These are phyloP conservation scores for Inga laurina DNA, from an alignment of 306 rosid species.

Conservation along the genomic window DNA sequence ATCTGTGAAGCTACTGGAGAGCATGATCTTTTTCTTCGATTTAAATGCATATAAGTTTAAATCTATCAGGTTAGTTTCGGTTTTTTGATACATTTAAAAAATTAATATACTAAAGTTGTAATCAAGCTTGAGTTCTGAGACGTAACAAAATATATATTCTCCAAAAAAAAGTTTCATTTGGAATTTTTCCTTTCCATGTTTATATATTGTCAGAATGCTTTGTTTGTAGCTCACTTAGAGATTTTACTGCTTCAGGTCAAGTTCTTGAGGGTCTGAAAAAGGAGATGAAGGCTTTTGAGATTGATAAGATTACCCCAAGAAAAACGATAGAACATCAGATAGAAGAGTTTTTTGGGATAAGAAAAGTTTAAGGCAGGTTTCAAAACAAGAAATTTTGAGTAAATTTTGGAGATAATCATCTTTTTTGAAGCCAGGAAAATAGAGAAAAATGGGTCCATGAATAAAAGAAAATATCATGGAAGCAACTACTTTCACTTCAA, in stretches of 20 bases:
- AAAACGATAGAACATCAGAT: slow-evolving; percentile 65
- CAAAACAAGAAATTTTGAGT: neutral
- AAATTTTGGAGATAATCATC: neutral
- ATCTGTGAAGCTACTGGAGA: slow-evolving; percentile 64
- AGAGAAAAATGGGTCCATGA: neutral
- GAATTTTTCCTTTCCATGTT: neutral
- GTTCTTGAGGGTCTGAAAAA: slow-evolving; percentile 53
- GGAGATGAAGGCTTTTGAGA: slow-evolving; percentile 73
- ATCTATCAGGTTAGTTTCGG: slow-evolving; percentile 51
- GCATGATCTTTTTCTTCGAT: slow-evolving; percentile 66
- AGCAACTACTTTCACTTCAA: neutral
- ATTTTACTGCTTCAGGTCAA: slow-evolving; percentile 7
- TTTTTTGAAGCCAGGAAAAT: neutral
- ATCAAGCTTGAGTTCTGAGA: neutral
- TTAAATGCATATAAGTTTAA: slow-evolving; percentile 59
- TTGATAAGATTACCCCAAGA: slow-evolving; percentile 70
- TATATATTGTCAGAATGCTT: neutral
- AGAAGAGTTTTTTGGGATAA: slow-evolving; percentile 60
- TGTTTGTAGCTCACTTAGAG: neutral
- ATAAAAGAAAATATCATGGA: neutral
- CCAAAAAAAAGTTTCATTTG: neutral
- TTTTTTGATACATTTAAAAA: neutral
- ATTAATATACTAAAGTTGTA: neutral
- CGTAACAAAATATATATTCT: neutral
- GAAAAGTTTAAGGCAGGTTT: slow-evolving; percentile 26